Percentiles rank a stretch among this genome's conserved stretches.
Conservation (phyloP, 2,329 filamentous ascomycete species). For the Trichophyton verrucosum region DNA sequence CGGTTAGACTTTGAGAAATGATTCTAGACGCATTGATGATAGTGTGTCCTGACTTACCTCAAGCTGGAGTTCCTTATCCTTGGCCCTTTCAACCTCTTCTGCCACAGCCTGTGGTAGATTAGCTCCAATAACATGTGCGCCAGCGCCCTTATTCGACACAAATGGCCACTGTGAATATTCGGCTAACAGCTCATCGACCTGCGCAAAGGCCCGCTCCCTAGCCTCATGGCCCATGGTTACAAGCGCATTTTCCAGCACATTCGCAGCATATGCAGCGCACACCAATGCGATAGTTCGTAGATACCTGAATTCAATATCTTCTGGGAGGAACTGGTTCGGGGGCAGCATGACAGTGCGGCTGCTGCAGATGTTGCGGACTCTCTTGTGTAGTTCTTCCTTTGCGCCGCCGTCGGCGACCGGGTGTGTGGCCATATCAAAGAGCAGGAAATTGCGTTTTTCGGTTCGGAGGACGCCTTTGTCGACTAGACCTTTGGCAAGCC, state of each 20-base stretch:
- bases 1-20: slow-evolving; percentile 16
- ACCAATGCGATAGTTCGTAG: slow-evolving; percentile 89
- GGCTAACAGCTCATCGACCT: slow-evolving; percentile 88
- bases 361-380: slow-evolving; percentile 83
- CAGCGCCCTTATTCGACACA: slow-evolving; percentile 60
- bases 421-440: slow-evolving; percentile 99
- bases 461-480: slow-evolving; percentile 98
- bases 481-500: slow-evolving; percentile 89
- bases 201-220: slow-evolving; percentile 84
- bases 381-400: slow-evolving; percentile 90
- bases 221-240: slow-evolving; percentile 88
- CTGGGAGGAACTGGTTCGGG: slow-evolving; percentile 75
- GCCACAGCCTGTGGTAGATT: slow-evolving; percentile 78
- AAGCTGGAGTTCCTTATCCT: slow-evolving; percentile 90
- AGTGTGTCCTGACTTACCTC: slow-evolving; percentile 57
- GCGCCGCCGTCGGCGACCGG: slow-evolving; percentile 91
- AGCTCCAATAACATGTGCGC: slow-evolving; percentile 73
- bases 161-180: slow-evolving; percentile 99
- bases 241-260: slow-evolving; percentile 95
- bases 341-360: slow-evolving; percentile 88
- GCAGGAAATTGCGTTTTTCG: slow-evolving; percentile 97
- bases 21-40: not conserved
- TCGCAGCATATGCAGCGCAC: slow-evolving; percentile 93
- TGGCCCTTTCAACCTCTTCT: slow-evolving; percentile 74
- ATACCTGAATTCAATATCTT: slow-evolving; percentile 89